Evolutionary conservation across 176 grass and related monocot species (phyloP), one percentile per base, ranked within the genome.

Genomic region (Tillandsia leiboldiana): DNA sequence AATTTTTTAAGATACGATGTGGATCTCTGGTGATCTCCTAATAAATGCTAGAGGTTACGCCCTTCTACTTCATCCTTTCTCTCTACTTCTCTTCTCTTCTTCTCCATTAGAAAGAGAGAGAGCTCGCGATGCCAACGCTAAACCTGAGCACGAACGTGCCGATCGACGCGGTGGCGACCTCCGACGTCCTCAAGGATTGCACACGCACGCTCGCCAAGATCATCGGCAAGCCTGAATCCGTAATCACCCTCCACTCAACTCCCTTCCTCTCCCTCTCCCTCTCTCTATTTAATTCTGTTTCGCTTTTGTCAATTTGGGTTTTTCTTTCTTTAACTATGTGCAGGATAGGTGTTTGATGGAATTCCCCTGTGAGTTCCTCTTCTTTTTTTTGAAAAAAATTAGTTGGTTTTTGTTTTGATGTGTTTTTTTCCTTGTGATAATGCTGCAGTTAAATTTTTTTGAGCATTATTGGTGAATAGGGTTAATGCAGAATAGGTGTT

Each of bases 201-300:
- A 87, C 80, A 67, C 81, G 61, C 64, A 78, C 80, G 2, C 72
- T 96, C 10, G 85, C 93, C 81, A 97, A 75, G 75, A 83, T 87
- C 76, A 92, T 96, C 64, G 93, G 89, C 81, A 96, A 96, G 71
- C 93, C 93, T 48, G 89, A 96, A 73, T 92, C 93, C 13, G 93
- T 96, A 77, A 74, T 42, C 33, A 20, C 49, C 7, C 27, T 47
- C 50, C 54, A 18, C 64, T 28, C 33, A 42, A 42, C 33, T 42
- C 33, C 33, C 5, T 42, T 3, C 7, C 4, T 42, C 33, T 42
- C 20, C 20, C 33, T 42, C 33, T 6, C 29, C 20, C 29, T 33
- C 29, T 33, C 2, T 4, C 2, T 42, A 6, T 42, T 42, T 33
- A 6, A 5, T 33, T 33, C 3, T 33, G 24, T 24, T 24, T 24